Evolutionary conservation across 768 basidiomycete species (phyloP).

Genomic region (Tulasnella sp.): DNA sequence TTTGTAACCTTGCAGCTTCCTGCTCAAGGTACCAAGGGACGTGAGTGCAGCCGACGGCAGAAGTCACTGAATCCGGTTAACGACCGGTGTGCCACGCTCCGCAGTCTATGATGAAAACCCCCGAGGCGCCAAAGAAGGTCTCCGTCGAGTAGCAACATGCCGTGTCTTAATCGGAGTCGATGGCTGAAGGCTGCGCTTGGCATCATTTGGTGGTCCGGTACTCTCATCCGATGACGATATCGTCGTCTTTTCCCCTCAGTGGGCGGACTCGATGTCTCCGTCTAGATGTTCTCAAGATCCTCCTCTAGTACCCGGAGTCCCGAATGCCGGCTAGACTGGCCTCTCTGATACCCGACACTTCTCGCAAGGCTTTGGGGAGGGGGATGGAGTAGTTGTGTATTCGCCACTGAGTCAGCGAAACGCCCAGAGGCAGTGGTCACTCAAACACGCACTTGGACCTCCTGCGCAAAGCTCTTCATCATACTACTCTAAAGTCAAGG

Average conservation of each 20-base stretch:
- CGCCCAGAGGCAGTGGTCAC: too few species aligned
- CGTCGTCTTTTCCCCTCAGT: not conserved
- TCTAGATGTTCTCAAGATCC: not conserved
- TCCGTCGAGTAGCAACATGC: not conserved
- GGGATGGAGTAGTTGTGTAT: too few species aligned
- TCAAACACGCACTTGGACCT: too few species aligned
- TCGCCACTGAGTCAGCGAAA: too few species aligned
- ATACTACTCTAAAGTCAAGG: too few species aligned
- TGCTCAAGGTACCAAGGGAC: not conserved
- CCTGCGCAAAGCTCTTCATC: too few species aligned
- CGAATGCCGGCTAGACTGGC: not conserved
- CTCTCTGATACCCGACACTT: not conserved
- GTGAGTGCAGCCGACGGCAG: not conserved
- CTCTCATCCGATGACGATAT: not conserved
- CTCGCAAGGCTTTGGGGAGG: not conserved
- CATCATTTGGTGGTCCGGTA: not conserved
- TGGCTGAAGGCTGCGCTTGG: not conserved
- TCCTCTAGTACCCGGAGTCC: not conserved
- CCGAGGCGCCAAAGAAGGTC: not conserved
- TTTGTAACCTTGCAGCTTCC: not conserved
- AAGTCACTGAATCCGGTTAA: not conserved
- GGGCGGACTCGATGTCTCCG: not conserved
- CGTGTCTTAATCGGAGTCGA: not conserved
- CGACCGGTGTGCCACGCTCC: not conserved
- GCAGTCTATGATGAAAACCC: not conserved